phyloP scores from a whole-genome alignment of 2,329 filamentous ascomycete species.

The Microdochium nivale region DNA sequence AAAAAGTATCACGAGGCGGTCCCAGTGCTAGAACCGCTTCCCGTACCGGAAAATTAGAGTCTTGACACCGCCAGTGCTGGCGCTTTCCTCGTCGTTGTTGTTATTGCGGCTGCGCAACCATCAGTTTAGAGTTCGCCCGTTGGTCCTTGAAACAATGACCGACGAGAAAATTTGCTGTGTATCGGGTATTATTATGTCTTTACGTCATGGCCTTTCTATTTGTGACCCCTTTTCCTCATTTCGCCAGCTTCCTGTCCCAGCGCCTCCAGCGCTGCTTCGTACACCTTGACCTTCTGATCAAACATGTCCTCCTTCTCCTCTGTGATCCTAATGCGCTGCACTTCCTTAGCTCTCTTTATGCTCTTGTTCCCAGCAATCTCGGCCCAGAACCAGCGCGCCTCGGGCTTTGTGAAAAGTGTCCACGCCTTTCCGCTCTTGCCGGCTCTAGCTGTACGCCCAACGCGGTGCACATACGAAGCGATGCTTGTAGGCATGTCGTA shows the following conservation, averaged over 20 bases:
- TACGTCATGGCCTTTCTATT: not conserved
- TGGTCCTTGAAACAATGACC: too few species aligned
- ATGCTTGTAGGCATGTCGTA: slow-evolving; percentile 83
- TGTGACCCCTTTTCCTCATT: slow-evolving; percentile 1
- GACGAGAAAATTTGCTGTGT: too few species aligned
- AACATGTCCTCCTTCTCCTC: slow-evolving; percentile 15
- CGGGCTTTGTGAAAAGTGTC: slow-evolving; percentile 74
- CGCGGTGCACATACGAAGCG: slow-evolving; percentile 81
- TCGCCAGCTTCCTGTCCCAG: slow-evolving; percentile 53
- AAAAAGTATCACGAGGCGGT: too few species aligned
- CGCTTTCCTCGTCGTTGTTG: too few species aligned
- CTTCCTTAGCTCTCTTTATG: slow-evolving; percentile 34
- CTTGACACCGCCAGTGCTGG: too few species aligned
- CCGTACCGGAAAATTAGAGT: too few species aligned
- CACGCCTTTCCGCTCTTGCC: slow-evolving; percentile 69
- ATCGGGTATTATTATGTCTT: too few species aligned
- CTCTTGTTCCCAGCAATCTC: slow-evolving; percentile 57
- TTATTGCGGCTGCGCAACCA: not conserved
- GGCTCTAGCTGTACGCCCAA: slow-evolving; percentile 82
- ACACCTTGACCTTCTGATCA: not conserved
- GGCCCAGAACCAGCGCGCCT: slow-evolving; percentile 89
- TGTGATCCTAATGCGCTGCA: slow-evolving; percentile 37
- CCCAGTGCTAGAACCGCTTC: too few species aligned
- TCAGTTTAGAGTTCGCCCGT: not conserved
- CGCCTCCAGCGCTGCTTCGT: slow-evolving; percentile 35